A percentile compares a stretch with the other conserved stretches of the same genome.
Evolutionary conservation across 352 stramenopile genomes (phyloP).

Genomic region (Globisporangium middletonii): DNA sequence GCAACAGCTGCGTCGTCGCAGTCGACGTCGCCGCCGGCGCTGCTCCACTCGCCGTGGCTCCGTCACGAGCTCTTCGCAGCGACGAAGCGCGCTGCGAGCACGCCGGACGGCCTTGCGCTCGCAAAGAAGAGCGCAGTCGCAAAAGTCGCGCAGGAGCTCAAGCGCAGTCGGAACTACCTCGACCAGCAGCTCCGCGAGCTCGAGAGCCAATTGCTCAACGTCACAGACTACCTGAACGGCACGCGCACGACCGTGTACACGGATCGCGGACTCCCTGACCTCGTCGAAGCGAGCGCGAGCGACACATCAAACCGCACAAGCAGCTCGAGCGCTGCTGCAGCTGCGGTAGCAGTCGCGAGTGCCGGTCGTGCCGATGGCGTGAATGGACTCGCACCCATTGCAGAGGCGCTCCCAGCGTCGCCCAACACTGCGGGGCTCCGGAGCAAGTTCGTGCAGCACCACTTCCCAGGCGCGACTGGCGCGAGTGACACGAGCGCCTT

Average conservation of each 20-base stretch:
- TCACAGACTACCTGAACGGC: constrained; percentile 56
- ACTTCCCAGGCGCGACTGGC: constrained; percentile 7
- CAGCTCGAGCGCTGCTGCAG: neutral
- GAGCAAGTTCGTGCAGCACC: constrained; percentile 18
- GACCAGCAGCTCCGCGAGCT: constrained; percentile 58
- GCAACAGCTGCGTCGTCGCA: neutral
- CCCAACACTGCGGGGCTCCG: constrained; percentile 13
- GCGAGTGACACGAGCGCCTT: constrained; percentile 20
- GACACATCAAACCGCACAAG: neutral
- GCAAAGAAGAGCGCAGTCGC: constrained; percentile 48
- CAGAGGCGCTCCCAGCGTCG: constrained; percentile 1
- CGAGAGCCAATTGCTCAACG: constrained; percentile 47
- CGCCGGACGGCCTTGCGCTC: constrained; percentile 32
- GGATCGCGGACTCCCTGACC: constrained; percentile 8
- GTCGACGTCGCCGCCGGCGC: constrained; percentile 8
- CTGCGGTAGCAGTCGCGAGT: neutral
- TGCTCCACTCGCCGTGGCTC: constrained; percentile 54
- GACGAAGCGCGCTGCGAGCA: constrained; percentile 49
- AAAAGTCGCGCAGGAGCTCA: constrained; percentile 60
- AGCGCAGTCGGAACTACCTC: constrained; percentile 43
- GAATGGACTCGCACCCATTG: constrained; percentile 9
- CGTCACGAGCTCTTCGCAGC: constrained; percentile 56
- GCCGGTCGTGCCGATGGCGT: constrained; percentile 3
- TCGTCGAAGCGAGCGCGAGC: constrained; percentile 1
- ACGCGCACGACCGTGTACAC: constrained; percentile 37